Conservation (phyloP, 106 monocot genomes). For the Phalaenopsis aphrodite region DNA sequence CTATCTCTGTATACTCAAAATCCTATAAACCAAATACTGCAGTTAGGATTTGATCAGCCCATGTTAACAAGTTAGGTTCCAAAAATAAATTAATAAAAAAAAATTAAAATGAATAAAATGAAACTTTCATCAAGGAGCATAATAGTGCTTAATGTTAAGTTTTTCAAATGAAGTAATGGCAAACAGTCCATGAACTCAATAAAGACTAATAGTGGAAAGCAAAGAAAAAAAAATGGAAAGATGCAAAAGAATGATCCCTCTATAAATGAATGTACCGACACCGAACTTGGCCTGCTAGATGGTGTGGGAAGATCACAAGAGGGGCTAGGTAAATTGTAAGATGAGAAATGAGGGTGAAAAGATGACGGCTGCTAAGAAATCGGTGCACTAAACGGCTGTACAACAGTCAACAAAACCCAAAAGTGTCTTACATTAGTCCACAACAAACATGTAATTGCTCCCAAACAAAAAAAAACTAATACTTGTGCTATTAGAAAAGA, state of each 20-base stretch:
- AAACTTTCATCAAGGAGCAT: background rate
- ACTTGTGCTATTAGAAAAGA: too few species aligned
- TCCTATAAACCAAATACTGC: conserved; percentile 31
- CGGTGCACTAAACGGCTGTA: too few species aligned
- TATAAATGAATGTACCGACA: background rate
- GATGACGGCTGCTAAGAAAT: too few species aligned
- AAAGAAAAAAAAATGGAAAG: background rate
- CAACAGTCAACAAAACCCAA: too few species aligned
- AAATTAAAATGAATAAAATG: background rate
- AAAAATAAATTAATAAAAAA: background rate
- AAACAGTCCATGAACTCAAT: background rate
- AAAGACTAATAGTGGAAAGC: background rate
- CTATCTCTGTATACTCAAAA: conserved; percentile 50
- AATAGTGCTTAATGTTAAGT: background rate
- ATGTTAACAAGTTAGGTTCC: background rate
- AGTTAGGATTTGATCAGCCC: conserved; percentile 1
- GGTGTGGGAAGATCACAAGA: too few species aligned
- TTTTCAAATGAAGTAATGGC: background rate
- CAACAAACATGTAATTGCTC: too few species aligned
- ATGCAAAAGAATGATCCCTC: background rate
- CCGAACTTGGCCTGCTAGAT: too few species aligned
- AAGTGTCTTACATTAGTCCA: too few species aligned
- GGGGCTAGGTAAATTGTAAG: too few species aligned
- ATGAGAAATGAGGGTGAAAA: too few species aligned
- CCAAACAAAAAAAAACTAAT: too few species aligned